These are phyloP conservation scores for Pulicaria dysenterica DNA, from an alignment of 129 eudicot genomes.

Conservation along the genomic window DNA sequence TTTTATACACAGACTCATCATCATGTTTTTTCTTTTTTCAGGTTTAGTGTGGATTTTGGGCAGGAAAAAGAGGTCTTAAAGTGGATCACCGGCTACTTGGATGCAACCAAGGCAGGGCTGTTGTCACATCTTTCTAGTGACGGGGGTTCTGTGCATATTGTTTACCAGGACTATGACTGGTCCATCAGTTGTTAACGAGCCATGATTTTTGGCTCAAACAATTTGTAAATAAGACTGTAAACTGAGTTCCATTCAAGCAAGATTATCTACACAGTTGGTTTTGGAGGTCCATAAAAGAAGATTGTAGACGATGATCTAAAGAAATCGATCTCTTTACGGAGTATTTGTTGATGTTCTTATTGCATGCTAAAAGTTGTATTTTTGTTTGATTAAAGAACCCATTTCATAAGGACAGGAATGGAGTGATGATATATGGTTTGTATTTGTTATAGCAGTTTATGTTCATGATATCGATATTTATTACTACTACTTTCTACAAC, in stretches of 20 bases:
- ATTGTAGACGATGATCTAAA: conserved; percentile 15
- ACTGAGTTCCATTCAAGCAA: conserved; percentile 20
- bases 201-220: conserved; percentile 3
- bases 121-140: conserved; percentile 82
- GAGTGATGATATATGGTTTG: conserved; percentile 29
- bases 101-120: conserved; percentile 81
- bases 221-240: conserved; percentile 32
- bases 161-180: conserved; percentile 79
- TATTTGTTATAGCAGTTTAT: conserved; percentile 18
- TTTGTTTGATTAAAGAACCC: conserved; percentile 39
- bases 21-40: conserved; percentile 33
- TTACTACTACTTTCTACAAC: background rate
- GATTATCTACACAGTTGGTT: conserved; percentile 1
- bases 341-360: conserved; percentile 5
- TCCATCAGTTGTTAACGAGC: conserved; percentile 54
- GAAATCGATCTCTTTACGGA: conserved; percentile 13
- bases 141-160: conserved; percentile 67
- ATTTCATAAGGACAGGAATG: conserved; percentile 39
- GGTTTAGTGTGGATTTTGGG: conserved; percentile 92
- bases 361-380: conserved; percentile 19
- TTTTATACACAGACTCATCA: background rate
- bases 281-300: conserved; percentile 20
- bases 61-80: conserved; percentile 69
- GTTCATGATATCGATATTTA: conserved; percentile 5
- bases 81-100: conserved; percentile 77